Percentiles rank a stretch among this genome's conserved stretches.
phyloP scores from a whole-genome alignment of 2,329 filamentous ascomycete species.

The Aspergillus viridinutans region DNA sequence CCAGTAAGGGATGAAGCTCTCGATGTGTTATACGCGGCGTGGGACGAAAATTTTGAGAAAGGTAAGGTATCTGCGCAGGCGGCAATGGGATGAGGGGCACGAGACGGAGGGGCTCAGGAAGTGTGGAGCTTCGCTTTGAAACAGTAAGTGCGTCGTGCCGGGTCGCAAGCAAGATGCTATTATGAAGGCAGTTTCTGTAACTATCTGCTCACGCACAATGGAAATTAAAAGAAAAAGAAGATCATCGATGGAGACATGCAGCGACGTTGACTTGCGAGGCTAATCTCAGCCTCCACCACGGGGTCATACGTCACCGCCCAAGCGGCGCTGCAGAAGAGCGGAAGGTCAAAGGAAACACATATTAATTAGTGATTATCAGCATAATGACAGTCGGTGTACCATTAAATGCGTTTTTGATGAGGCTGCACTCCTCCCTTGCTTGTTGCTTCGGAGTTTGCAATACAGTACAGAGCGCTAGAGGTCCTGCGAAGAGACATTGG shows the following conservation, averaged over 20 bases:
- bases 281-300: neutral
- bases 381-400: neutral
- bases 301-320: neutral
- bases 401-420: neutral
- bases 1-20: neutral
- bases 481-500: neutral
- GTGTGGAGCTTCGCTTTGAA: neutral
- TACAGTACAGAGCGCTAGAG: neutral
- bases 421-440: neutral
- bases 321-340: neutral
- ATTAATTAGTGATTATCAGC: neutral
- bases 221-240: neutral
- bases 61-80: neutral
- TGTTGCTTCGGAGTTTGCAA: neutral
- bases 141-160: neutral
- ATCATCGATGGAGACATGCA: neutral
- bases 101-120: neutral
- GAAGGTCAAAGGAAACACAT: neutral
- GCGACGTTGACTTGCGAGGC: neutral
- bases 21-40: neutral
- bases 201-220: neutral
- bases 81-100: neutral
- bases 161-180: neutral
- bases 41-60: neutral
- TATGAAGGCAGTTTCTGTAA: neutral